phyloP scores from a whole-genome alignment of 1,284 basidiomycete genomes.

The Malassezia yamatoensis region DNA sequence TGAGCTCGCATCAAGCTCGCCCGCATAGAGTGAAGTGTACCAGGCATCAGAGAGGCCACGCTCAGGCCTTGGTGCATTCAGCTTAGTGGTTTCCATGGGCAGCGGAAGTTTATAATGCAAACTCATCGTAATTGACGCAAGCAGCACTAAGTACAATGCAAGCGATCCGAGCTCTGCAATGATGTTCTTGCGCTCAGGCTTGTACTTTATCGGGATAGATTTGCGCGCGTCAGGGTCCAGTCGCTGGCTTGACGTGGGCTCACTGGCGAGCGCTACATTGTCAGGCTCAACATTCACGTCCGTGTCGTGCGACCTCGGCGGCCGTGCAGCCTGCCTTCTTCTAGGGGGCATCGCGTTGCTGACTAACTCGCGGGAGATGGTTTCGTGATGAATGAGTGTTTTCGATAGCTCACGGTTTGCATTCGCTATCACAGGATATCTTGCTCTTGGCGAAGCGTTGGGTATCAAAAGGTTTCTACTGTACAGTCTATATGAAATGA shows the following conservation, averaged over 20 bases:
- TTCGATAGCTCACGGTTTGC: not conserved
- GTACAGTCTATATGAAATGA: too few species aligned
- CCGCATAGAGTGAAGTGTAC: not conserved
- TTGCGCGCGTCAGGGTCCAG: not conserved
- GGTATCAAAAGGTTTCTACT: too few species aligned
- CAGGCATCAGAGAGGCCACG: conserved; percentile 1
- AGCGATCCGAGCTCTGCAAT: conserved; percentile 18
- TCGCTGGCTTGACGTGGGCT: too few species aligned
- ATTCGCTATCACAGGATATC: not conserved
- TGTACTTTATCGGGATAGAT: conserved; percentile 7
- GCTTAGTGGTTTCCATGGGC: conserved; percentile 22
- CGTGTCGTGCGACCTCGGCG: not conserved
- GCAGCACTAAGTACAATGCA: conserved; percentile 16
- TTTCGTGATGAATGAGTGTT: conserved; percentile 58
- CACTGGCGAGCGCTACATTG: too few species aligned
- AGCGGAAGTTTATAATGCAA: conserved; percentile 41
- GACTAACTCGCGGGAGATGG: not conserved
- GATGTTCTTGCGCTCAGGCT: not conserved
- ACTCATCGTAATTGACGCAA: conserved; percentile 25
- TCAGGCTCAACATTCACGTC: too few species aligned
- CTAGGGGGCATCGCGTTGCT: not conserved
- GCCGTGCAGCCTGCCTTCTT: not conserved
- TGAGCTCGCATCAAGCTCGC: not conserved
- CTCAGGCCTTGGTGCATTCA: conserved; percentile 9
- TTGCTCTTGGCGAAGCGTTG: too few species aligned